Evolutionary conservation across 371 early-diverging fungal genomes (phyloP), one percentile per base, ranked within the genome.

Genomic region (Choanephora cucurbitarum): DNA sequence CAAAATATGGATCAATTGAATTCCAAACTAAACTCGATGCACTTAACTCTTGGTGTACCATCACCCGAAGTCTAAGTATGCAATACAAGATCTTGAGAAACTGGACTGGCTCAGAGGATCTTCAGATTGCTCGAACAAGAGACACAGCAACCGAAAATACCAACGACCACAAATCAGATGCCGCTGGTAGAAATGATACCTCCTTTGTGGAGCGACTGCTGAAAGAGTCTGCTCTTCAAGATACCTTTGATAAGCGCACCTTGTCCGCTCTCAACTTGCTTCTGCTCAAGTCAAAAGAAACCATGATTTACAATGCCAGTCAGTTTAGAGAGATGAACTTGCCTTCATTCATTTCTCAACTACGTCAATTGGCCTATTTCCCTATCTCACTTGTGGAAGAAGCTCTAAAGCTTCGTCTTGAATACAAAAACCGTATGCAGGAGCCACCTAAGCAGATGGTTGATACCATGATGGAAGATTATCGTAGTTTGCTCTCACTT

Each of bases 131-230:
- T 22, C 70, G 83, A 33, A 76, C 77, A 21, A 49, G 57, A 22
- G 44, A 50, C 37, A 51, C 17, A 15, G n/a, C 3, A 6, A 41
- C 40, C n/a, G n/a, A n/a, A n/a, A n/a, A n/a, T n/a, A n/a, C n/a
- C n/a, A n/a, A n/a, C n/a, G n/a, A n/a, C 3, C 21, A 37, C 24
- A 62, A 45, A 44, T 47, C 53, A 34, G 15, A 49, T 49, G 43
- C 41, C 52, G 19, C 54, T 24, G 52, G 56, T n/a, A 64, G 55
- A 14, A 69, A 76, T 17, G 79, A 81, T 22, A 80, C 87, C 10
- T 88, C 92, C 21, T 94, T 94, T 76, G 84, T 94, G 18, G 93
- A 94, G 70, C 76, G 90, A 52, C 75, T 92, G 48, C 75, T 92
- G 55, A 92, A 92, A 75, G 92, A 92, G 60, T 84, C 85, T 49